Base-by-base conservation (phyloP, 2,329 filamentous ascomycete genomes). In the Aspergillus aculeatinus region DNA sequence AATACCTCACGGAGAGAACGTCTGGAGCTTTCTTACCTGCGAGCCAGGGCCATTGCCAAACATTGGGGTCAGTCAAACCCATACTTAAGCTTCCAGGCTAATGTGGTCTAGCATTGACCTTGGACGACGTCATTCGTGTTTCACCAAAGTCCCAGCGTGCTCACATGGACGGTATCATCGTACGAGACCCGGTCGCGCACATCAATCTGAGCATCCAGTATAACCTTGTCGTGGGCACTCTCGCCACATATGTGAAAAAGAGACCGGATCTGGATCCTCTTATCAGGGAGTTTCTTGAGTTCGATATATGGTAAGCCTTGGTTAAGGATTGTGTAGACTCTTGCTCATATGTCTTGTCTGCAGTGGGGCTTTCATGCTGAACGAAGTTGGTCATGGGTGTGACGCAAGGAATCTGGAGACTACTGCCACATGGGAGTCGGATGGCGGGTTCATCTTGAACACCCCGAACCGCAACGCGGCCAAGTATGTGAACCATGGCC, bases 361-460 rank as follows among this genome's bases (percentile, higher is more conserved):
- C 12, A 55, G 52, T 48, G n/a, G 62, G 9, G 64, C 74, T 44
- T 79, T 75, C 56, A 67, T 79, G 67, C 66, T 79, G 2, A 79
- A 75, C 0, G 76, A 79, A 58, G 56, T 76, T 6, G 74, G 74
- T 2, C 76, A 77, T 54, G 76, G 76, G 2, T 67, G 77, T 5
- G 76, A 79, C 60, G 74, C 75, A 1, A 63, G 67, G 2, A 76
- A 77, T 25, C 39, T 79, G 3, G 72, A 78, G 56, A 78, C 76
- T 1, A 75, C 67, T 0, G 76, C 75, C 5, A 76, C 71, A 1
- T 58, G 72, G 11, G 63, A 70, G 3, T 48, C 68, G 0, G 70
- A 77, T 58, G 76, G 74, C 0, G 64, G 63, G 7, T 75, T 75
- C 60, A 64, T 69, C 12, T 61, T 77, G 10, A 67, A 77, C 49